Base-by-base conservation (phyloP, 345 rosid species). In the Corchorus capsularis region DNA sequence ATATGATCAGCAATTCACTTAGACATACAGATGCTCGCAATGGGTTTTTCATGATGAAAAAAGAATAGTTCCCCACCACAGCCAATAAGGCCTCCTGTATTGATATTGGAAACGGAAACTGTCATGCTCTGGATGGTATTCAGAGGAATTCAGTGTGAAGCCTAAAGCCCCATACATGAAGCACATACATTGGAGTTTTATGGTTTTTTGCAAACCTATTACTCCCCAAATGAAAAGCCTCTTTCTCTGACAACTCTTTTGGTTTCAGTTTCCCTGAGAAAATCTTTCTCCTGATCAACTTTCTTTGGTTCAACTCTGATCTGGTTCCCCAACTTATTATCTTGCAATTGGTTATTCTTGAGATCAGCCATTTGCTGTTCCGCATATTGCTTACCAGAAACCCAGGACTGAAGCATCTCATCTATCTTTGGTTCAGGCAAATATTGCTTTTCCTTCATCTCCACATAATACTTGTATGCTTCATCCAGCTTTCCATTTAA, bases 401-500 rank as follows among this genome's bases (percentile, higher is more conserved):
- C 77, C 94, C 93, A 90, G 43, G 81, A 86, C 72, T 85, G 90
- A 77, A 96, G 89, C 92, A 90, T 81, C 72, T 84, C 85, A 77
- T 92, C 97, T 64, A 84, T 90, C 65, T 67, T 89, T 53, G 89
- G 93, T 77, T 89, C 94, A 1, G 96, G 90, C 64, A 85, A 82
- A 55, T 90, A 71, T 34, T 87, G 88, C 45, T 85, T 96, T 56
- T 75, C 90, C 83, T 89, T 90, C 99, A 92, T 93, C 85, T 93
- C 97, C 77, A 55, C 67, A 79, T 89, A 92, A 83, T 83, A 93
- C 78, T 83, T 78, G 80, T 87, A 70, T 13, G 99, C 98, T 81
- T 82, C 93, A 74, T 89, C 94, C 81, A 96, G 62, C 85, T 84
- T 89, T 61, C 94, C 96, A 81, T 91, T 93, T 78, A 93, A 83